Percentiles rank a stretch among this genome's conserved stretches.
Evolutionary conservation across 768 basidiomycete genomes (phyloP).

Genomic region (Rhodotorula paludigena): DNA sequence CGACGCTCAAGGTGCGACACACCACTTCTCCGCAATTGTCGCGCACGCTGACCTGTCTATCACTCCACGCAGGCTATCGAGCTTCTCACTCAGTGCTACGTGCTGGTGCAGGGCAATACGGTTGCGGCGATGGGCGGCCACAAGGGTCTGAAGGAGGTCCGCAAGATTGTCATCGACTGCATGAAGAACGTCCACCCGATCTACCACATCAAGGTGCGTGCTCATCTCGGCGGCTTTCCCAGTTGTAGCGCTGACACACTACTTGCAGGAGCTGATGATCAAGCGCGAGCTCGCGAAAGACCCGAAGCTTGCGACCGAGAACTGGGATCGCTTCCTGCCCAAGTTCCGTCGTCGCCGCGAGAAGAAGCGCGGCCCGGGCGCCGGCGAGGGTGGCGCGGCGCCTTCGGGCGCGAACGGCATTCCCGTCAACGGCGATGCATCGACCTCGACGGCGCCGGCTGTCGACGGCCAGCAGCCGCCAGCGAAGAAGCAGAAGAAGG

Average conservation of each 20-base stretch:
- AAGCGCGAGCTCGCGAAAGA: conserved; percentile 96
- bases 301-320: conserved; percentile 85
- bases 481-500: conserved; percentile 94
- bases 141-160: conserved; percentile 91
- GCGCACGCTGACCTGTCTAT: background rate
- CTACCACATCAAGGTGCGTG: conserved; percentile 85
- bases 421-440: conserved; percentile 56
- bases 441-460: conserved; percentile 65
- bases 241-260: background rate
- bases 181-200: conserved; percentile 99
- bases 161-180: conserved; percentile 93
- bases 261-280: conserved; percentile 86
- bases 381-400: conserved; percentile 6
- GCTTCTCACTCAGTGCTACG: conserved; percentile 89
- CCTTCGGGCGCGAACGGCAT: conserved; percentile 52
- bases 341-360: conserved; percentile 90
- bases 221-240: too few relatives aligned
- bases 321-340: conserved; percentile 96
- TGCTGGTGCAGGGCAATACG: conserved; percentile 95
- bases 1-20: conserved; percentile 78
- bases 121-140: conserved; percentile 97
- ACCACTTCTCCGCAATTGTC: background rate
- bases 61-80: conserved; percentile 75
- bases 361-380: conserved; percentile 65
- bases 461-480: conserved; percentile 64